phyloP scores from a whole-genome alignment of 768 basidiomycete species.

The Lactarius tabidus region DNA sequence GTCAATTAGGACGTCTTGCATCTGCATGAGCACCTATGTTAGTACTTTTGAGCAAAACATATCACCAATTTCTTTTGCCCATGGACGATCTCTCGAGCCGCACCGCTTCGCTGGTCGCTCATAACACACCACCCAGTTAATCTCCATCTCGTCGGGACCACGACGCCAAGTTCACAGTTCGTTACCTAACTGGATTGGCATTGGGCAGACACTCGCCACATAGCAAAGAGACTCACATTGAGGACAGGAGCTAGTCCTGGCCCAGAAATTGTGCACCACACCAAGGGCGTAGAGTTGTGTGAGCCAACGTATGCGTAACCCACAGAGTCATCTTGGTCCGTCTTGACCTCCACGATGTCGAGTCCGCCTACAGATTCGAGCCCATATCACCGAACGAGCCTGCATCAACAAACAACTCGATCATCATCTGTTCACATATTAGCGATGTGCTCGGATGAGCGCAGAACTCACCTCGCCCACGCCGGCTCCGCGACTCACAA shows the following conservation, averaged over 20 bases:
- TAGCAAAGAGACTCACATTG: constrained; percentile 48
- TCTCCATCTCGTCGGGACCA: constrained; percentile 59
- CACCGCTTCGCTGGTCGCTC: constrained; percentile 78
- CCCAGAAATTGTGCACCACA: constrained; percentile 81
- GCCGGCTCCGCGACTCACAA: constrained; percentile 74
- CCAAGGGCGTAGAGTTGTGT: constrained; percentile 88
- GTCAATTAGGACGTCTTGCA: constrained; percentile 24
- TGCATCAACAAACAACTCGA: constrained; percentile 10
- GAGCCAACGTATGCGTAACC: constrained; percentile 88
- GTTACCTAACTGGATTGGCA: constrained; percentile 46
- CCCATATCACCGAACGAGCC: background rate
- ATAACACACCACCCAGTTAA: constrained; percentile 65
- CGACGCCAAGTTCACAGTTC: constrained; percentile 86
- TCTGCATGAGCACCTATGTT: constrained; percentile 22
- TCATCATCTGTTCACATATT: constrained; percentile 17
- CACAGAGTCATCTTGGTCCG: constrained; percentile 34
- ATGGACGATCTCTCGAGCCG: constrained; percentile 59
- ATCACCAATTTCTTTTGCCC: constrained; percentile 52
- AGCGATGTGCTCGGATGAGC: background rate
- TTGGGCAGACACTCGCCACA: background rate
- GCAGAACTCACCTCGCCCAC: constrained; percentile 55
- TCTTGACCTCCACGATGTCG: constrained; percentile 36
- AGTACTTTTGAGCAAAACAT: background rate
- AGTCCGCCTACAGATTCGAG: constrained; percentile 12
- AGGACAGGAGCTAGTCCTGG: constrained; percentile 65